Evolutionary conservation across 306 rosid species (phyloP).

Genomic region (Comarum palustre): DNA sequence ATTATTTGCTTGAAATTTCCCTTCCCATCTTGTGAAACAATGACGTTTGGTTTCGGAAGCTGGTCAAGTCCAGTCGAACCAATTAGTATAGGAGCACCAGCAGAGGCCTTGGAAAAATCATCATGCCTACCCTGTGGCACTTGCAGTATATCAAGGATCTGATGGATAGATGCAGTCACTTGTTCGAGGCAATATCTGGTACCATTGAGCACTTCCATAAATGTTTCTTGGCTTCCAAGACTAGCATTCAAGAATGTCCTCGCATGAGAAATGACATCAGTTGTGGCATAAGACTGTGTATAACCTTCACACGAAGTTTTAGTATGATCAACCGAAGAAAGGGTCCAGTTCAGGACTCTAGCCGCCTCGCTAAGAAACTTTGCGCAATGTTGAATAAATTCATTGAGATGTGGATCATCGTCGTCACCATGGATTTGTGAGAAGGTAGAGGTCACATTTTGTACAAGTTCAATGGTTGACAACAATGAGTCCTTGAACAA

Average conservation of each 20-base stretch:
- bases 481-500: background rate
- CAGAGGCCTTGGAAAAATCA: background rate
- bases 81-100: background rate
- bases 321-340: background rate
- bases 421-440: background rate
- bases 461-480: constrained; percentile 12
- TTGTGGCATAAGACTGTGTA: background rate
- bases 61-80: background rate
- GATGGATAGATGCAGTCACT: background rate
- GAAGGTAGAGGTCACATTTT: background rate
- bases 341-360: constrained; percentile 15
- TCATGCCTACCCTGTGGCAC: background rate
- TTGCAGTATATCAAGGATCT: constrained; percentile 4
- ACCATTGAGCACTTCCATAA: background rate
- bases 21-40: background rate
- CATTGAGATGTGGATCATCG: background rate
- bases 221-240: constrained; percentile 6
- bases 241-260: constrained; percentile 4
- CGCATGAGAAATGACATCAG: constrained; percentile 3
- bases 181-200: constrained; percentile 9
- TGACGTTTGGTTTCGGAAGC: background rate
- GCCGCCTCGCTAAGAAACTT: background rate
- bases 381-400: constrained; percentile 6
- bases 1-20: constrained; percentile 9
- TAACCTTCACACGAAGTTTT: background rate